These are phyloP conservation scores for Aspergillus carbonarius DNA, from an alignment of 2,329 filamentous ascomycete genomes.

Conservation along the genomic window DNA sequence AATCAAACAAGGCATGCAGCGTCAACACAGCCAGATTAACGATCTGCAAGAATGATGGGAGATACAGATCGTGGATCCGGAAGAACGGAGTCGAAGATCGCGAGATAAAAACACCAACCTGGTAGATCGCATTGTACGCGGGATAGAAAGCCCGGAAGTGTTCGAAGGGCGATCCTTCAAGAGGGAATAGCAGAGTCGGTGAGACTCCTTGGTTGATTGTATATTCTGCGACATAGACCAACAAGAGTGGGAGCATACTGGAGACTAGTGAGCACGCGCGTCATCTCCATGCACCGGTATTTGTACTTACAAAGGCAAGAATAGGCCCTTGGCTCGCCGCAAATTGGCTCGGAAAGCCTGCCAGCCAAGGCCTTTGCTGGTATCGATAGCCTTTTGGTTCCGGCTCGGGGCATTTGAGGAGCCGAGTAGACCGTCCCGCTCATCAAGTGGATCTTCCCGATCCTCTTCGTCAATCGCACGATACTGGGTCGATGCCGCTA, in stretches of 20 bases:
- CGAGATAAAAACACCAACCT: conserved; percentile 91
- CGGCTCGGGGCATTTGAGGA: conserved; percentile 17
- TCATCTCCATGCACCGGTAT: background rate
- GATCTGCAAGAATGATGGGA: conserved; percentile 78
- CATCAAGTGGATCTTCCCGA: conserved; percentile 26
- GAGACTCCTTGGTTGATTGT: conserved; percentile 95
- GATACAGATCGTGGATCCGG: conserved; percentile 75
- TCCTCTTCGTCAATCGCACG: conserved; percentile 50
- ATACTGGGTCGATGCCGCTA: conserved; percentile 51
- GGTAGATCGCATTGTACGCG: conserved; percentile 91
- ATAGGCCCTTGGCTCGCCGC: conserved; percentile 65
- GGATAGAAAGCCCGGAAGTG: conserved; percentile 89
- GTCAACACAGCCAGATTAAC: conserved; percentile 73
- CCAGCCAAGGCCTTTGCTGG: conserved; percentile 24
- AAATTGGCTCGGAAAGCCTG: conserved; percentile 54
- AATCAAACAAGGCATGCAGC: conserved; percentile 73
- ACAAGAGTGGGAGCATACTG: conserved; percentile 81
- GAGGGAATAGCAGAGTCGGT: conserved; percentile 84
- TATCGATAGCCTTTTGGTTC: conserved; percentile 20
- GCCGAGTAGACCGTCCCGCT: conserved; percentile 33
- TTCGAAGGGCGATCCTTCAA: conserved; percentile 71
- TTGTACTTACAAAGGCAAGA: conserved; percentile 64
- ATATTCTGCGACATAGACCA: conserved; percentile 96
- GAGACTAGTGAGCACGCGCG: conserved; percentile 12
- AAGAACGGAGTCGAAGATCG: conserved; percentile 87